Base-by-base conservation (phyloP, 2,329 filamentous ascomycete species). In the Plenodomus tracheiphilus region DNA sequence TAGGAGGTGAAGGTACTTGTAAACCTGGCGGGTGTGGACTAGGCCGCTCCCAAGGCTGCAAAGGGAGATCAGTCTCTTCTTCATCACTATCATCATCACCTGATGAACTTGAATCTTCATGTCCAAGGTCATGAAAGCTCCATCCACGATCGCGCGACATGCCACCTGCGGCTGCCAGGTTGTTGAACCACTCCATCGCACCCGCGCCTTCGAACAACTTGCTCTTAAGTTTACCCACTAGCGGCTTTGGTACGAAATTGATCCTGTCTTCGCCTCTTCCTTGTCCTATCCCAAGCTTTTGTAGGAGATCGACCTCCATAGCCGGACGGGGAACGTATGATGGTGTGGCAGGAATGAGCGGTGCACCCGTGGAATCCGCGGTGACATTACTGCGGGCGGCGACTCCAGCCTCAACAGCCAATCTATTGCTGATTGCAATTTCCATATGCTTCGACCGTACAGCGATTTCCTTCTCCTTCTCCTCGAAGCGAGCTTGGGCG, bases 341-440 rank as follows among this genome's bases (percentile, higher is more conserved):
- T 4, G 59, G 54, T 4, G 61, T 66, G 16, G 52, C 43, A 18
- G 65, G 62, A 41, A 68, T 68, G 4, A 68, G 56, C 17, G 65
- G 64, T 9, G 61, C 35, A 22, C 58, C 58, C 13, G 57, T 50
- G 17, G 39, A 19, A 4, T 47, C 52, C 37, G 51, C 54, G 13
- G 49, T 20, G 3, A 42, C n/a, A 32, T 45, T 39, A 20, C 41
- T 44, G 16, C n/a, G 30, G 22, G 43, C 52, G 38, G 62, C 64
- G 20, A 56, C 30, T 16, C 58, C 51, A 7, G 64, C 68, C 43
- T 70, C 66, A 3, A 50, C 21, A 1, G 57, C 61, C 15, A 70
- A 49, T 11, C 54, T 58, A 22, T 50, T 53, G 43, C 64, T 69
- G 36, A 69, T 61, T 11, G 61, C 41, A 15, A 62, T 60, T 28